Conservation (phyloP, 2,329 filamentous ascomycete genomes). For the Phoma sp. region DNA sequence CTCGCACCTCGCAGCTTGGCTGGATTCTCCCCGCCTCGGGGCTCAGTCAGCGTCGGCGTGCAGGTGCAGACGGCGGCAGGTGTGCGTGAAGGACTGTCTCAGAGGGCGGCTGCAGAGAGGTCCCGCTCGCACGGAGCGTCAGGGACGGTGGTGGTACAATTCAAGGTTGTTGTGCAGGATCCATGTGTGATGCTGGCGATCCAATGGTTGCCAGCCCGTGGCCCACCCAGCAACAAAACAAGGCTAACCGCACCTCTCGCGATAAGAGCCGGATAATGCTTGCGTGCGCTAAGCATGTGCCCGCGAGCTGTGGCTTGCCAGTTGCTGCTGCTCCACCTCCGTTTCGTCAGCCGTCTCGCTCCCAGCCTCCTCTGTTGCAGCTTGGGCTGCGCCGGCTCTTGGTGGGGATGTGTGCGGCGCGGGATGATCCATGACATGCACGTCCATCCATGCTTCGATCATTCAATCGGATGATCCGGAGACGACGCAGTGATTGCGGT, state of each 20-base stretch:
- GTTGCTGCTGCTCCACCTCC: background rate
- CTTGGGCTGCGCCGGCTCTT: background rate
- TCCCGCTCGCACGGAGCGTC: conserved; percentile 1
- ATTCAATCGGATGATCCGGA: background rate
- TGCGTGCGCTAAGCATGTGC: background rate
- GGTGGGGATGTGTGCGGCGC: conserved; percentile 5
- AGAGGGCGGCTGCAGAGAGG: background rate
- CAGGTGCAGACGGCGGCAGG: background rate
- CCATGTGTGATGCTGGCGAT: conserved; percentile 11
- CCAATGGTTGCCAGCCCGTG: conserved; percentile 5
- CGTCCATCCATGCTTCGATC: conserved; percentile 15
- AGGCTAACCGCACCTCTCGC: background rate
- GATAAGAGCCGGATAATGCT: conserved; percentile 4
- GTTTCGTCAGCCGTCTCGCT: background rate
- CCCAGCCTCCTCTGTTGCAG: conserved; percentile 6
- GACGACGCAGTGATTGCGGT: background rate
- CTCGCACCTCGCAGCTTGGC: conserved; percentile 2
- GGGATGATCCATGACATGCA: conserved; percentile 12
- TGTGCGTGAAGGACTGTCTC: background rate
- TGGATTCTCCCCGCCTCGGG: conserved; percentile 11
- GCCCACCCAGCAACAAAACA: conserved; percentile 11
- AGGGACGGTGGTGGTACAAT: conserved; percentile 6
- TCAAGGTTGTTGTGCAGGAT: conserved; percentile 5
- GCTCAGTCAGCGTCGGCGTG: conserved; percentile 12
- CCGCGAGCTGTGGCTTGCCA: background rate